Evolutionary conservation across 1,284 basidiomycete genomes (phyloP), one percentile per base, ranked within the genome.

Genomic region (Tremellales sp.): DNA sequence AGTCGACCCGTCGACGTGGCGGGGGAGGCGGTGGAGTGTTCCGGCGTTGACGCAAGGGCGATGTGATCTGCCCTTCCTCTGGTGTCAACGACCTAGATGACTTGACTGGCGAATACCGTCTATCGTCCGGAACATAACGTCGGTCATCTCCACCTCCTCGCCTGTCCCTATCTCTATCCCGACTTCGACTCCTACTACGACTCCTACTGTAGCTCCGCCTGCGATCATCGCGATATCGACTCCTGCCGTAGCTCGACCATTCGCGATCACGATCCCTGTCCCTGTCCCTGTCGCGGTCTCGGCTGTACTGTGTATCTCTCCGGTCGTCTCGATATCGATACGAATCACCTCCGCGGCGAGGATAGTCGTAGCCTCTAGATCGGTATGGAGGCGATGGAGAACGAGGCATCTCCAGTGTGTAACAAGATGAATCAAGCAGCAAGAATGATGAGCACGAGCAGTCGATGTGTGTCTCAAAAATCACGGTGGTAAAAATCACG

Each of bases 41-140:
- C 15, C 54, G 54, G 24, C 53, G 26, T 5, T 58, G 17, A 29
- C 13, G 40, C 3, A 41, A 27, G 0, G 57, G 65, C 0, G 64
- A 66, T 4, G 62, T 65, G 37, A 70, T 70, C 43, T 70, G 68
- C 0, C 68, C 68, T 49, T 70, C 68, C 57, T 70, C 68, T 3
- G 68, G 68, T 15, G 64, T 56, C 1, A 52, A 64, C 10, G 62
- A 64, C 31, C 61, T 51, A 19, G 45, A 40, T 24, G 49, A 51
- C 24, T 36, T 45, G 22, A 36, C 46, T 36, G 4, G 36, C 15
- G 52, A 40, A 17, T 29, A 31, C 17, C n/a, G 50, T 46, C 35
- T 23, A 26, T 19, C 37, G 43, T 7, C 43, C n/a, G n/a, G 42
- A 45, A n/a, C 43, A 37, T 12, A 33, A n/a, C 15, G 19, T 26